Percentiles rank a stretch among this genome's conserved stretches.
phyloP scores from a whole-genome alignment of 2,329 filamentous ascomycete species.

The Lachnellula willkommii region DNA sequence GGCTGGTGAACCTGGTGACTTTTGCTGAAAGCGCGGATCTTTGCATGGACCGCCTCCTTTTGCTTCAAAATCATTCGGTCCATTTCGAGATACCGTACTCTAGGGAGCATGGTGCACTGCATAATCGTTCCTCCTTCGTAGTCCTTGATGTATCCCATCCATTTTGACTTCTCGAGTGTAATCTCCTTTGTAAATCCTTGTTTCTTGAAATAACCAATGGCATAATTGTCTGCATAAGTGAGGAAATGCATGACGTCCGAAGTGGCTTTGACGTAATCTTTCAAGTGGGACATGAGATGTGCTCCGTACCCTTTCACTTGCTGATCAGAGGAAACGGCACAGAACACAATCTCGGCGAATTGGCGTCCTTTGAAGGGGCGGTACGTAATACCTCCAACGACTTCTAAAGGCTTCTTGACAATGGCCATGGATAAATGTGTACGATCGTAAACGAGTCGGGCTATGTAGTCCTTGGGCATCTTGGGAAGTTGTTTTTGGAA shows the following conservation, averaged over 20 bases:
- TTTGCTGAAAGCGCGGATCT: slow-evolving; percentile 86
- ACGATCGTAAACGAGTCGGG: slow-evolving; percentile 91
- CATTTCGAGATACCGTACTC: slow-evolving; percentile 87
- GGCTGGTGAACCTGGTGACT: slow-evolving; percentile 83
- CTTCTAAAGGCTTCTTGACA: slow-evolving; percentile 90
- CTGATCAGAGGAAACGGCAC: slow-evolving; percentile 93
- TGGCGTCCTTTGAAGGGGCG: slow-evolving; percentile 85
- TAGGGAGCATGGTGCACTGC: slow-evolving; percentile 97
- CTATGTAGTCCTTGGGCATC: slow-evolving; percentile 99
- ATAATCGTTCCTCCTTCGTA: slow-evolving; percentile 99
- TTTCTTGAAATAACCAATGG: slow-evolving; percentile 98
- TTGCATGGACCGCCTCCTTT: slow-evolving; percentile 90
- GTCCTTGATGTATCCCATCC: slow-evolving; percentile 99
- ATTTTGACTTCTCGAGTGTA: slow-evolving; percentile 78
- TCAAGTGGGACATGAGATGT: slow-evolving; percentile 95
- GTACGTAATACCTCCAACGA: slow-evolving; percentile 96
- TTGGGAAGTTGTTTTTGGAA: slow-evolving; percentile 98
- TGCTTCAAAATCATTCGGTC: slow-evolving; percentile 95
- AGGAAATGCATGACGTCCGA: slow-evolving; percentile 98
- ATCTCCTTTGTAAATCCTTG: slow-evolving; percentile 99
- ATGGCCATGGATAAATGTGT: slow-evolving; percentile 96
- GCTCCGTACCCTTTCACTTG: slow-evolving; percentile 98
- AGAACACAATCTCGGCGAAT: slow-evolving; percentile 98
- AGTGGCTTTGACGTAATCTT: slow-evolving; percentile 96
- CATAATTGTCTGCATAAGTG: slow-evolving; percentile 98